A percentile compares a stretch with the other conserved stretches of the same genome.
phyloP scores from a whole-genome alignment of 1,284 basidiomycete genomes.

The Ceraceosorus bombacis region DNA sequence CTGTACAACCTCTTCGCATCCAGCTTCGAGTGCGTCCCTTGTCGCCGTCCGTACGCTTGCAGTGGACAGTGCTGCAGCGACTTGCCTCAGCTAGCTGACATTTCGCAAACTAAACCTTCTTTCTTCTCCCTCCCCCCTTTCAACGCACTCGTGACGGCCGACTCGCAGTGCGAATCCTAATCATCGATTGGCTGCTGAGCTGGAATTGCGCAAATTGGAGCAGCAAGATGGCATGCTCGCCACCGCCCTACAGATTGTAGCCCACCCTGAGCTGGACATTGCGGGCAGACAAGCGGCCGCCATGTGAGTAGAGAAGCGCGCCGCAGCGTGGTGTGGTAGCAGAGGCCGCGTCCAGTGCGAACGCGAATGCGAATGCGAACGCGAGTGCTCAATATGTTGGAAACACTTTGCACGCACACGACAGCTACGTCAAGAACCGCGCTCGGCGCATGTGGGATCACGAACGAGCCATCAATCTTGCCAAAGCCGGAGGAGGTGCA shows the following conservation, averaged over 20 bases:
- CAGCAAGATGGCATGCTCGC: constrained; percentile 42
- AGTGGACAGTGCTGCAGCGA: neutral
- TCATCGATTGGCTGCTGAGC: constrained; percentile 40
- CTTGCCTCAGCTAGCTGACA: neutral
- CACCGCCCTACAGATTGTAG: constrained; percentile 37
- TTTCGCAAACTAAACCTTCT: neutral
- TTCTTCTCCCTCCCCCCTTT: neutral
- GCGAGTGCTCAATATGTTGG: neutral
- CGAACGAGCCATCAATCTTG: neutral
- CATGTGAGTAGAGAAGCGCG: constrained; percentile 18
- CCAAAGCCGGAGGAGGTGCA: constrained; percentile 10
- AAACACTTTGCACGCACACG: neutral
- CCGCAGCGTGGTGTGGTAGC: no score
- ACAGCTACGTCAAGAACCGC: constrained; percentile 45
- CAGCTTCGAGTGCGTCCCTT: constrained; percentile 2
- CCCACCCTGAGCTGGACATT: constrained; percentile 27
- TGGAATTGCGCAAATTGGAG: constrained; percentile 43
- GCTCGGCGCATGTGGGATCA: constrained; percentile 38
- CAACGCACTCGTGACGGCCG: no score
- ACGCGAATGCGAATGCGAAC: neutral
- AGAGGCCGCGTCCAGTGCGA: neutral
- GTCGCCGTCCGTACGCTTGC: neutral
- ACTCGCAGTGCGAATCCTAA: constrained; percentile 29
- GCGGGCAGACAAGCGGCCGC: constrained; percentile 41
- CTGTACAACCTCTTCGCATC: constrained; percentile 7